phyloP scores from a whole-genome alignment of 805 yeast species.

The Barnettozyma vustinii region DNA sequence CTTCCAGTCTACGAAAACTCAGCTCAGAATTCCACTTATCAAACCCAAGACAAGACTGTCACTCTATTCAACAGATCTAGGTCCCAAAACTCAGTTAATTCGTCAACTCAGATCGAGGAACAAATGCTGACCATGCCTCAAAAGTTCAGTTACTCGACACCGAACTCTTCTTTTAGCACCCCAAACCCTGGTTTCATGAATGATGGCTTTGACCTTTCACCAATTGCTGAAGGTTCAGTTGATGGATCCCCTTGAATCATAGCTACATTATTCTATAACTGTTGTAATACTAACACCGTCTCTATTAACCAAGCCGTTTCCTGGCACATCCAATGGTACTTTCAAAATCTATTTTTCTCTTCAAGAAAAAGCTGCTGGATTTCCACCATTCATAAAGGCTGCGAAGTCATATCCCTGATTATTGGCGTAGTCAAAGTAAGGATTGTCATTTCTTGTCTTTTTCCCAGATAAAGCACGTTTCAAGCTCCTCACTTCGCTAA shows the following conservation, averaged over 20 bases:
- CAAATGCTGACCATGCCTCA: conserved; percentile 1
- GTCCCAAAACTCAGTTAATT: conserved; percentile 4
- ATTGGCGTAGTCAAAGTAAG: conserved; percentile 20
- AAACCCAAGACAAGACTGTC: conserved; percentile 33
- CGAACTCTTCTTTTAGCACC: conserved; percentile 18
- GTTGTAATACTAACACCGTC: not conserved
- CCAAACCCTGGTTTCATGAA: conserved; percentile 20
- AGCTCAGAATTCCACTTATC: conserved; percentile 31
- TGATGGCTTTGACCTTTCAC: conserved; percentile 23
- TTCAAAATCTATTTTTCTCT: not conserved
- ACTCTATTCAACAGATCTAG: conserved; percentile 29
- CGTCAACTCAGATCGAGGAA: not conserved
- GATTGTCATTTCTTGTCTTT: conserved; percentile 1
- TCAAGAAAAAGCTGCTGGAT: not conserved
- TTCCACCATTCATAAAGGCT: conserved; percentile 12
- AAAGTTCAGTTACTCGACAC: conserved; percentile 16
- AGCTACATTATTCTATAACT: not conserved
- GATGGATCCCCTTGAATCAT: conserved; percentile 18
- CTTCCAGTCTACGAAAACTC: conserved; percentile 25
- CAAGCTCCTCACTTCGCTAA: conserved; percentile 9
- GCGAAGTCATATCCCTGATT: conserved; percentile 15
- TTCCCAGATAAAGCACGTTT: conserved; percentile 8
- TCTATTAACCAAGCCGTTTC: not conserved
- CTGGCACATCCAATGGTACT: not conserved
- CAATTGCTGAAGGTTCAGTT: conserved; percentile 24